Percentiles rank a stretch among this genome's conserved stretches.
Evolutionary conservation across 345 rosid genomes (phyloP).

Genomic region (Angophora floribunda): DNA sequence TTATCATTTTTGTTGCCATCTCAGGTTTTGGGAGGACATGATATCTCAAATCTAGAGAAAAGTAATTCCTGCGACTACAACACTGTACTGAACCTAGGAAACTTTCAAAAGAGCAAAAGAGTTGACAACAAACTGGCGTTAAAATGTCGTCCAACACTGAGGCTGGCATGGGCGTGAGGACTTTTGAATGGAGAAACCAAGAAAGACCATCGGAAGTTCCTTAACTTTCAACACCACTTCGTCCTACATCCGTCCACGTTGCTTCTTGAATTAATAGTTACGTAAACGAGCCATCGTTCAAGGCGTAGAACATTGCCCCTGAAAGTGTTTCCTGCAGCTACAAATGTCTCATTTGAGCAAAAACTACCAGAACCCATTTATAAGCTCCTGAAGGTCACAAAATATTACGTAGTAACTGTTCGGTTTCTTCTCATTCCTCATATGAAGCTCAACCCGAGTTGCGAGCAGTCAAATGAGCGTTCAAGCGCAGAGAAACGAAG

Average conservation of each 20-base stretch:
- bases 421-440: neutral
- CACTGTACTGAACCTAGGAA: neutral
- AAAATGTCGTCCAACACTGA: neutral
- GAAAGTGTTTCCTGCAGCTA: neutral
- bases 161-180: neutral
- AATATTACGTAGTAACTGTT: neutral
- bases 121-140: neutral
- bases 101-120: neutral
- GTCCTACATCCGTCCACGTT: neutral
- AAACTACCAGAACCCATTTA: neutral
- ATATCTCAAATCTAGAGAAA: neutral
- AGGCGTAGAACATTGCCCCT: neutral
- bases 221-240: neutral
- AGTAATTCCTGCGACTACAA: neutral
- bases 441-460: neutral
- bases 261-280: neutral
- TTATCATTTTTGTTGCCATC: neutral
- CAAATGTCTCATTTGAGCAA: neutral
- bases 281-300: neutral
- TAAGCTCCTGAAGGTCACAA: neutral
- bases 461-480: neutral
- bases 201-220: neutral
- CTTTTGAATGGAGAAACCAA: neutral
- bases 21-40: neutral
- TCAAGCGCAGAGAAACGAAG: neutral